A percentile compares a stretch with the other conserved stretches of the same genome.
phyloP scores from a whole-genome alignment of 2,329 filamentous ascomycete species.

The Dendrostoma leiphaemia region DNA sequence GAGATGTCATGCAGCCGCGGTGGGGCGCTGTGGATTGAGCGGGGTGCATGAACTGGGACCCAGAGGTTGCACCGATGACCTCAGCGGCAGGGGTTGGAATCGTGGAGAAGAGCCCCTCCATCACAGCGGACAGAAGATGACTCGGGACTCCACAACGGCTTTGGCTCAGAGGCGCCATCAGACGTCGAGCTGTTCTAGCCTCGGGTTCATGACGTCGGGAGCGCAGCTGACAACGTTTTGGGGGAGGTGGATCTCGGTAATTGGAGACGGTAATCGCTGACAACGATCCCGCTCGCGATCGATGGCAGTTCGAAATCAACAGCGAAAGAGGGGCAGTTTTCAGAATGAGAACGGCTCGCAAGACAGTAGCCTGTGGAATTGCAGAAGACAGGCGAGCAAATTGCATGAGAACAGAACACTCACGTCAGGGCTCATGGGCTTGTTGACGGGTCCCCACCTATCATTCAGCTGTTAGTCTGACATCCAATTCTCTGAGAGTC shows the following conservation, averaged over 20 bases:
- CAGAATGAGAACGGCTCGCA: too few species aligned
- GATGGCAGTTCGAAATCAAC: too few species aligned
- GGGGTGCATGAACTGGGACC: conserved; percentile 17
- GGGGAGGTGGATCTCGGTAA: conserved; percentile 1
- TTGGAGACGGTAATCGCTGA: conserved; percentile 8
- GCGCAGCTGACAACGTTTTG: not conserved
- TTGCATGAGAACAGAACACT: conserved; percentile 35
- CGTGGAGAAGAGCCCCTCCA: not conserved
- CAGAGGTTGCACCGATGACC: conserved; percentile 14
- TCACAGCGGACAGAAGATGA: too few species aligned
- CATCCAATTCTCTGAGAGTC: conserved; percentile 13
- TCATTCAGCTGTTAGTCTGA: conserved; percentile 29
- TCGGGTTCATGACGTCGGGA: conserved; percentile 19
- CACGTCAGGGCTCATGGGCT: conserved; percentile 97
- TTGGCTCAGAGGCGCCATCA: too few species aligned
- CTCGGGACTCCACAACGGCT: too few species aligned
- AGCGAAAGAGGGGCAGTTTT: too few species aligned
- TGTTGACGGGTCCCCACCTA: conserved; percentile 93
- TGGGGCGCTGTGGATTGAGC: conserved; percentile 9
- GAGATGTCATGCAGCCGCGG: conserved; percentile 10
- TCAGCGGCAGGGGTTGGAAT: conserved; percentile 13
- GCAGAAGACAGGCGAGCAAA: too few species aligned
- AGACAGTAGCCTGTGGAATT: too few species aligned
- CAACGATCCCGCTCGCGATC: conserved; percentile 20
- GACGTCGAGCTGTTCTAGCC: not conserved